phyloP scores from a whole-genome alignment of 148 eudicot genomes.

The Rhododendron kiyosumense region DNA sequence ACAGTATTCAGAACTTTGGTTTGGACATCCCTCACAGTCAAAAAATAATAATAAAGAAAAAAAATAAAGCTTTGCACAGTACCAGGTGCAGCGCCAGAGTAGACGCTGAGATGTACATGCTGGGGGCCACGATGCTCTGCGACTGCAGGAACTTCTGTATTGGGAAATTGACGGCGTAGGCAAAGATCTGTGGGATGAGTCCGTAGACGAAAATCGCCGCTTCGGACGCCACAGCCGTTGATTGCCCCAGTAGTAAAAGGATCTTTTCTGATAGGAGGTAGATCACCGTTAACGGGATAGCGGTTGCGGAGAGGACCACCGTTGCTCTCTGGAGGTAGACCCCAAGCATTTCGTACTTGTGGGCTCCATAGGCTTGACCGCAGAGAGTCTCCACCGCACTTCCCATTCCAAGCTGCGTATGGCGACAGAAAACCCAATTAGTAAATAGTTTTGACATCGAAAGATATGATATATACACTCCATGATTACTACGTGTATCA shows the following conservation, averaged over 20 bases:
- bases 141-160: conserved; percentile 52
- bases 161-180: conserved; percentile 47
- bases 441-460: background rate
- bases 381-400: too few species aligned
- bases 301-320: too few species aligned
- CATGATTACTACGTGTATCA: background rate
- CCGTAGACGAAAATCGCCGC: conserved; percentile 45
- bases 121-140: conserved; percentile 43
- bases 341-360: too few species aligned
- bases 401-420: too few species aligned
- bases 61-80: background rate
- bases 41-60: too few species aligned
- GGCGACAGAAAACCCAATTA: background rate
- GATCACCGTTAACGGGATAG: too few species aligned
- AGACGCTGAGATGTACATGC: conserved; percentile 40
- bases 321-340: too few species aligned
- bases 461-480: background rate
- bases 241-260: too few species aligned
- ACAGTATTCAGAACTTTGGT: too few species aligned
- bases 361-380: too few species aligned
- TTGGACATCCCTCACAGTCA: too few species aligned
- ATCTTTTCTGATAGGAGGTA: too few species aligned
- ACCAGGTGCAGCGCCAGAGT: conserved; percentile 23
- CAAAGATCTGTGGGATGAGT: conserved; percentile 52
- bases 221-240: conserved; percentile 12